These are phyloP conservation scores for Dictyostelium purpureum DNA, from an alignment of 78 protist species.

Conservation along the genomic window DNA sequence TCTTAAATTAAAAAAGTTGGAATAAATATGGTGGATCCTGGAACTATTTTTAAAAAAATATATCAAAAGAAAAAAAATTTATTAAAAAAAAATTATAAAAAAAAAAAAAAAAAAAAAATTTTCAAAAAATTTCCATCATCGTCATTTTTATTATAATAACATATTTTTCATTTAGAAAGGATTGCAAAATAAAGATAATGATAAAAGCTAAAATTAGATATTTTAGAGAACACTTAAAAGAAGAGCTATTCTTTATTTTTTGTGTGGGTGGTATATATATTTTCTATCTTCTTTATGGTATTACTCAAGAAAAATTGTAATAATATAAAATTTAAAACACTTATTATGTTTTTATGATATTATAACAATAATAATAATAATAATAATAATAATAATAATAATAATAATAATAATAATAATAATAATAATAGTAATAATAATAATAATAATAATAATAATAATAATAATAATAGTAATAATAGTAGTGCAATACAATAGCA, in stretches of 20 bases:
- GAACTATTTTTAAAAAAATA: too few species aligned
- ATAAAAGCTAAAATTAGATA: background rate
- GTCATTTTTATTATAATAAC: too few species aligned
- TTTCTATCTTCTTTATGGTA: slow-evolving; percentile 58
- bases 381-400: background rate
- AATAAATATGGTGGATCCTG: too few species aligned
- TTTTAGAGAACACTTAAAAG: background rate
- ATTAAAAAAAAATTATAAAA: background rate
- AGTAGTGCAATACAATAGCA: background rate
- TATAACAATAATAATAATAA: background rate
- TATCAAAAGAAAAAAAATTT: too few species aligned
- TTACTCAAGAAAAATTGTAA: slow-evolving; percentile 54
- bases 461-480: background rate
- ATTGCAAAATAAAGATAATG: background rate
- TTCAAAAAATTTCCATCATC: background rate
- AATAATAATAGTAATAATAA: background rate
- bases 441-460: background rate
- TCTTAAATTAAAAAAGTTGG: too few species aligned
- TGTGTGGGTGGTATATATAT: slow-evolving; percentile 66
- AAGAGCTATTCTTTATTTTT: slow-evolving; percentile 23
- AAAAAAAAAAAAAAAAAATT: background rate
- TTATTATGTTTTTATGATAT: background rate
- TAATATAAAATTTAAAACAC: background rate
- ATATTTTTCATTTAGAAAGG: too few species aligned
- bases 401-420: background rate